Conservation (phyloP, 2,329 filamentous ascomycete species). For the Fusarium devonianum region DNA sequence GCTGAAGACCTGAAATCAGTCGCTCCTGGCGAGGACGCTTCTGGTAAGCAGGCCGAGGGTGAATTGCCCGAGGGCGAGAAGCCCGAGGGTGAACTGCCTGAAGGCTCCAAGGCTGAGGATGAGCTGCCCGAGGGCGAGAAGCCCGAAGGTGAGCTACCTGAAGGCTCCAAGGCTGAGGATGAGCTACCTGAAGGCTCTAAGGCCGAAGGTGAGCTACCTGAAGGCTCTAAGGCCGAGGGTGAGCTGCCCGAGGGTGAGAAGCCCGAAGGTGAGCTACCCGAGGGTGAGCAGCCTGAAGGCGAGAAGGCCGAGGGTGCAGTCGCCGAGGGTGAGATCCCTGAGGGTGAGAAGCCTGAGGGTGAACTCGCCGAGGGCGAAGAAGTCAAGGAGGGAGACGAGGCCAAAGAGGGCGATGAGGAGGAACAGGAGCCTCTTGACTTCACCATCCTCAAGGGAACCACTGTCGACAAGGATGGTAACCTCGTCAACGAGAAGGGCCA, state of each 20-base stretch:
- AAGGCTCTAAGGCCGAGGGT: conserved; percentile 12
- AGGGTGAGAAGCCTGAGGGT: neutral
- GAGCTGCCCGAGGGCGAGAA: conserved; percentile 39
- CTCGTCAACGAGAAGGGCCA: conserved; percentile 61
- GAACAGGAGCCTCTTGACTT: conserved; percentile 20
- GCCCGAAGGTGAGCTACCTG: conserved; percentile 35
- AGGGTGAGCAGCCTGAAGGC: conserved; percentile 7
- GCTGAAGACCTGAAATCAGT: conserved; percentile 53
- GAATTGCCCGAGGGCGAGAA: neutral
- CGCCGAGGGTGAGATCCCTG: conserved; percentile 8
- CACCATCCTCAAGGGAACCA: conserved; percentile 45
- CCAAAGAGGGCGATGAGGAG: conserved; percentile 1
- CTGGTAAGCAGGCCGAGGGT: conserved; percentile 11
- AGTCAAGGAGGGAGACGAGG: conserved; percentile 16
- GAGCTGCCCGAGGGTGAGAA: conserved; percentile 6
- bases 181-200: conserved; percentile 45
- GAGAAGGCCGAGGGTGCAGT: conserved; percentile 6
- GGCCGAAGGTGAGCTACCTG: conserved; percentile 5
- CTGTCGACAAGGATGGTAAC: conserved; percentile 67
- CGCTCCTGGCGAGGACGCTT: conserved; percentile 41
- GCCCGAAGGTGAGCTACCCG: neutral
- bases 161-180: conserved; percentile 39
- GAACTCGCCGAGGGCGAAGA: conserved; percentile 16
- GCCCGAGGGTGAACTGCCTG: conserved; percentile 39
- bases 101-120: conserved; percentile 19